Percentiles rank a stretch among this genome's conserved stretches.
phyloP scores from a whole-genome alignment of 2,329 filamentous ascomycete genomes.

The Trichoderma semiorbis region DNA sequence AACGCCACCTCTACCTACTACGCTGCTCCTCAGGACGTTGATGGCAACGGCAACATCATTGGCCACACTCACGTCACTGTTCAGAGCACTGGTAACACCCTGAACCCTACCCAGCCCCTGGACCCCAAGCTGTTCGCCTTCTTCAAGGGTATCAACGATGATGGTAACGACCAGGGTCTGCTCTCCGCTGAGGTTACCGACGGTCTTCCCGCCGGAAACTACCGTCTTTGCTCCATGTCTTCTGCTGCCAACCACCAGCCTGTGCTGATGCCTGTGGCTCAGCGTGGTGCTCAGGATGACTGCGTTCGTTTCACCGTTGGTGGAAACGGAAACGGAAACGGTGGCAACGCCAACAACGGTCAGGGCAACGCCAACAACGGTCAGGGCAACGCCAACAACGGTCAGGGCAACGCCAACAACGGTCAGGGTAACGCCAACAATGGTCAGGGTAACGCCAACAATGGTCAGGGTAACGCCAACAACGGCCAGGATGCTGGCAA shows the following conservation, averaged over 20 bases:
- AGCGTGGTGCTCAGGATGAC: slow-evolving; percentile 65
- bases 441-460: background rate
- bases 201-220: slow-evolving; percentile 60
- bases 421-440: background rate
- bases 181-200: slow-evolving; percentile 52
- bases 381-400: slow-evolving; percentile 17
- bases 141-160: slow-evolving; percentile 66
- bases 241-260: slow-evolving; percentile 64
- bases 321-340: slow-evolving; percentile 24
- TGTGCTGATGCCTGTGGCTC: slow-evolving; percentile 63
- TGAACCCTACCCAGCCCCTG: slow-evolving; percentile 51
- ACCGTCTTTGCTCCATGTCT: slow-evolving; percentile 63
- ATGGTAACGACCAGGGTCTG: slow-evolving; percentile 52
- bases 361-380: background rate
- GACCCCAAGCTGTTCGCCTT: slow-evolving; percentile 55
- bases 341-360: slow-evolving; percentile 9
- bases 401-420: background rate
- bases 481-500: background rate
- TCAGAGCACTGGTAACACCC: slow-evolving; percentile 50
- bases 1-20: slow-evolving; percentile 60
- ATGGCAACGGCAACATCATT: slow-evolving; percentile 47
- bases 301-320: slow-evolving; percentile 58
- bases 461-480: background rate
- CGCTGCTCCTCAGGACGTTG: slow-evolving; percentile 53
- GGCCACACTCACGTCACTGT: slow-evolving; percentile 60